Base-by-base conservation (phyloP, 1,284 basidiomycete genomes). In the Trichosporon sp. region DNA sequence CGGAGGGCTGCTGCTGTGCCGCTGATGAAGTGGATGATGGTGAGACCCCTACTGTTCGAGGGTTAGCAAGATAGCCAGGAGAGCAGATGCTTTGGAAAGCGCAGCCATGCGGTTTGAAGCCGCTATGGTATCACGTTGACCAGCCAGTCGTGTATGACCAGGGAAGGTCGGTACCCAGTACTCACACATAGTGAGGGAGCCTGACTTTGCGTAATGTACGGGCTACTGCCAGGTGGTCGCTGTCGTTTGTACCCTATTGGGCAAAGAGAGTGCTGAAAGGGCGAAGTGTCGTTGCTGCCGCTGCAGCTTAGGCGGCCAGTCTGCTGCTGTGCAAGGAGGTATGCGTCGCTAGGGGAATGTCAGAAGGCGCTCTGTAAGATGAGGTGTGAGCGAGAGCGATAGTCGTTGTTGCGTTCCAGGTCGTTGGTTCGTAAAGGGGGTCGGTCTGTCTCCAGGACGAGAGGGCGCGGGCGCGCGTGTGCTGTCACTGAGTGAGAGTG, bases 1-100 rank as follows among this genome's bases (percentile, higher is more conserved):
- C 89, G 56, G 80, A 67, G 14, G 21, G 36, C 16, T 56, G 62
- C 13, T 54, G 49, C 19, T 25, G 29, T 7, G 61, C 21, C 19
- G 27, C 33, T 16, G 62, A 58, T 13, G 59, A 64, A 29, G 46
- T 58, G 25, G 49, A 29, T 54, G 49, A 54, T 4, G 49, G 49
- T 31, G 49, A 54, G 8, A 54, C 49, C 25, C 49, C 49, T 54
- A 54, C 49, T 54, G 49, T 29, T 31, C 25, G 49, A 54, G 46
- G 8, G 49, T 54, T 4, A n/a, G 25, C n/a, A n/a, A 7, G 25
- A 3, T 54, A 4, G 34, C n/a, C n/a, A n/a, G n/a, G n/a, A n/a
- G n/a, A n/a, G n/a, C n/a, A n/a, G n/a, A n/a, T n/a, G n/a, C n/a
- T n/a, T n/a, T n/a, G n/a, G n/a, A n/a, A n/a, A n/a, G n/a, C n/a